Evolutionary conservation across 495 filamentous ascomycete species (phyloP).

Genomic region (Aspergillus sparsus): DNA sequence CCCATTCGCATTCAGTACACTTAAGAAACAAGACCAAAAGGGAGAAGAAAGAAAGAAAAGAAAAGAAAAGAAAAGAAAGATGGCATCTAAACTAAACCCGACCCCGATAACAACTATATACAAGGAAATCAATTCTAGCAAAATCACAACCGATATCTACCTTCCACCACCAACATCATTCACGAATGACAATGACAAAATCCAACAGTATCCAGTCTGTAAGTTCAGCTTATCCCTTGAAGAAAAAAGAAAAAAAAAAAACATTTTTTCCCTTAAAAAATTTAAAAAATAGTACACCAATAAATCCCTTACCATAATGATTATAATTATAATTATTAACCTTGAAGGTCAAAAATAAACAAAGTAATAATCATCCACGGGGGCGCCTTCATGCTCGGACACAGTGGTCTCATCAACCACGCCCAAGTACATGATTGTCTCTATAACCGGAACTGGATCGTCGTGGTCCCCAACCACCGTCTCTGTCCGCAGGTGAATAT

Average conservation of each 20-base stretch:
- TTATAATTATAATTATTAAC: not conserved
- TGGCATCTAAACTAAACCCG: conserved; percentile 5
- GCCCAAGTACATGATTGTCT: conserved; percentile 39
- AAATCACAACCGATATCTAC: conserved; percentile 39
- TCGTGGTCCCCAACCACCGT: conserved; percentile 39
- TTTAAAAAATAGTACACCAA: not conserved
- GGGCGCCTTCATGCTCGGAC: conserved; percentile 43
- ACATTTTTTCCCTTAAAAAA: not conserved
- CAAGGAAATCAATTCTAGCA: conserved; percentile 31
- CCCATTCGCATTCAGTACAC: not conserved
- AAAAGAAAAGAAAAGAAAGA: conserved; percentile 12
- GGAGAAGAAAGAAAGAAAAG: conserved; percentile 6
- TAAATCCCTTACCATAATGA: not conserved
- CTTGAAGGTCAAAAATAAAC: not conserved
- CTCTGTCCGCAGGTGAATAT: conserved; percentile 37
- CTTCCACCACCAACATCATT: conserved; percentile 23
- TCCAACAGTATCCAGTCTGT: conserved; percentile 32
- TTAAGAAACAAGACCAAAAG: conserved; percentile 13
- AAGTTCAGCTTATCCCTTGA: conserved; percentile 11
- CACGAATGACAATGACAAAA: conserved; percentile 7
- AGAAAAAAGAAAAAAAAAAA: too few relatives aligned
- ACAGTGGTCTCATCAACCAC: conserved; percentile 35
- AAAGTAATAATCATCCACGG: conserved; percentile 43
- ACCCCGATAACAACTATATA: conserved; percentile 30
- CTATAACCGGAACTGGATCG: conserved; percentile 36